Base-by-base conservation (phyloP, 805 yeast genomes). In the Osmozyma mogii region DNA sequence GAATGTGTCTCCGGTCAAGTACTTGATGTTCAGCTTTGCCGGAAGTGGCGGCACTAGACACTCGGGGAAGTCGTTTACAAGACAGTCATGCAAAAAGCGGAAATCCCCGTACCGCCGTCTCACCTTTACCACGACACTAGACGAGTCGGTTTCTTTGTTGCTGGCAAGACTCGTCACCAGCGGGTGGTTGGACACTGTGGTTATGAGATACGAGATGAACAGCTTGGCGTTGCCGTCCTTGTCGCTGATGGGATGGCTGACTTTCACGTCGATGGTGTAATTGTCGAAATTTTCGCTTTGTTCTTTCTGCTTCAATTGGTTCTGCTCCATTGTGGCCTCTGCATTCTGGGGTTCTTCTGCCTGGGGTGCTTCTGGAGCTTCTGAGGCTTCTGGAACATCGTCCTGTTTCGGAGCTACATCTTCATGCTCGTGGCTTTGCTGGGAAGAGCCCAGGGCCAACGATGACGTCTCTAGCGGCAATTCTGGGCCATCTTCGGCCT, bases 31-130 rank as follows among this genome's bases (percentile, higher is more conserved):
- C 59, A 83, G 84, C 54, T 87, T 88, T 38, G 89, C 94, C 0
- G 98, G 98, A 31, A 89, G 65, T 9, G 97, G 96, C 1, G 98
- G 98, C 0, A 89, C 74, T 9, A 92, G 73, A 36, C 84, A 68
- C 4, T 92, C 82, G 0, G 96, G 95, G 50, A 65, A 82, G 49
- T 88, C 96, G 41, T 75, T 78, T 29, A 67, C 52, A 31, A 89
- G 61, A 33, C 84, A 77, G 37, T 79, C 82, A 54, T 79, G 83
- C 14, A 89, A 65, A 41, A 79, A 75, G 34, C 80, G 71, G 53
- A 89, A 84, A 54, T 92, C 97, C 4, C 89, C 82, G 54, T 84
- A 89, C 29, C 98, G 68, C 44, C 96, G 69, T 27, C 94, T 67
- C 3, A 80, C 78, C 15, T 58, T 56, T 31, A 72, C 64, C n/a